phyloP scores from a whole-genome alignment of 1,284 basidiomycete species.

The Heterobasidion parviporum region DNA sequence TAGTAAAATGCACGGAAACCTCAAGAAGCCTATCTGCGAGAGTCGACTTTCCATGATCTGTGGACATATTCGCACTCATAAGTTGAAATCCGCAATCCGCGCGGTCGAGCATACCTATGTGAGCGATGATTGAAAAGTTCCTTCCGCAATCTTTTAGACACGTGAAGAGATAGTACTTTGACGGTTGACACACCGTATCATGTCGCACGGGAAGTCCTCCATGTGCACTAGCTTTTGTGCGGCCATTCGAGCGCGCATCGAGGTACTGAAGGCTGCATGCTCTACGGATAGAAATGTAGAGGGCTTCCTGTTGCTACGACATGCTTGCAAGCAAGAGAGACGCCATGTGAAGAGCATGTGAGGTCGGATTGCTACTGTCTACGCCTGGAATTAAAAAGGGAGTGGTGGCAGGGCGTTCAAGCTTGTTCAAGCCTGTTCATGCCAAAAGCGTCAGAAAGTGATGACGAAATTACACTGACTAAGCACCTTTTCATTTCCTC shows the following conservation, averaged over 20 bases:
- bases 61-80: not conserved
- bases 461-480: no score
- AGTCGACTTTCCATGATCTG: constrained; percentile 90
- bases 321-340: constrained; percentile 2
- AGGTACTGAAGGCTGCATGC: constrained; percentile 10
- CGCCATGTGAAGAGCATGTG: not conserved
- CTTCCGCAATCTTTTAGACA: constrained; percentile 29
- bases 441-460: no score
- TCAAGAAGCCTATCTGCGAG: constrained; percentile 81
- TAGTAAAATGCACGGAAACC: constrained; percentile 26
- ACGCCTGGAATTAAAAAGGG: no score
- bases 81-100: no score
- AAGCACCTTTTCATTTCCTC: no score
- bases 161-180: not conserved
- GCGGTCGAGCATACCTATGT: constrained; percentile 55
- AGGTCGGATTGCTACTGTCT: no score
- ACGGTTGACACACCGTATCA: constrained; percentile 53
- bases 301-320: not conserved
- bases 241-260: constrained; percentile 19
- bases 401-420: no score
- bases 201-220: constrained; percentile 65
- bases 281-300: not conserved
- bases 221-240: constrained; percentile 29
- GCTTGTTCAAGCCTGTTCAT: no score
- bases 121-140: constrained; percentile 93